Evolutionary conservation across 1,284 basidiomycete species (phyloP).

Genomic region (Hemileia vastatrix): DNA sequence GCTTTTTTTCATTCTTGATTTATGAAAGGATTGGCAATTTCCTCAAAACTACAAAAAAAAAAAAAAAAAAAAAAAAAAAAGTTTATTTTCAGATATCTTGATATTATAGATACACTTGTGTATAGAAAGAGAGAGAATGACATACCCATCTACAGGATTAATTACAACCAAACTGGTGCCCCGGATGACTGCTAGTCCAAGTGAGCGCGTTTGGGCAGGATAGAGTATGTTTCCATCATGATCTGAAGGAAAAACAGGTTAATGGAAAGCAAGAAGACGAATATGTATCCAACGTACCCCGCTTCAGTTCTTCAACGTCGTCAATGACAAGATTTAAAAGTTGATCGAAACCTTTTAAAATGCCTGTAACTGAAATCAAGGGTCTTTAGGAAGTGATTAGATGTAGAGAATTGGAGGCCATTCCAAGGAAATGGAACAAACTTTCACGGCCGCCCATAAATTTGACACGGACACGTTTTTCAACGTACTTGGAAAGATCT

Average conservation of each 20-base stretch:
- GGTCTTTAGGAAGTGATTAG: not conserved
- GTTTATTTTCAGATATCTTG: not conserved
- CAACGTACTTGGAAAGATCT: slow-evolving; percentile 85
- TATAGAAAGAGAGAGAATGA: slow-evolving; percentile 31
- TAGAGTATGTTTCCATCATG: slow-evolving; percentile 24
- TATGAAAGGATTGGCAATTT: slow-evolving; percentile 27
- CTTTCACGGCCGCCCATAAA: slow-evolving; percentile 94
- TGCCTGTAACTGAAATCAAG: slow-evolving; percentile 62
- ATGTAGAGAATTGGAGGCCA: not conserved
- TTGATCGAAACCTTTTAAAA: slow-evolving; percentile 92
- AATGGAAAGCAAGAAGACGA: too few species aligned
- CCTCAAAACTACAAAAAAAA: slow-evolving; percentile 21
- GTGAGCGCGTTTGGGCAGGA: slow-evolving; percentile 51
- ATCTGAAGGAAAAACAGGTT: too few species aligned
- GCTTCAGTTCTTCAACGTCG: slow-evolving; percentile 67
- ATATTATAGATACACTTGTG: not conserved
- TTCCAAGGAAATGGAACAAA: slow-evolving; percentile 43
- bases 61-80: not conserved
- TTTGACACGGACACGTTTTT: slow-evolving; percentile 85
- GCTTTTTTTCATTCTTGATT: slow-evolving; percentile 21
- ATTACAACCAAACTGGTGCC: slow-evolving; percentile 86
- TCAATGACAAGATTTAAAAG: slow-evolving; percentile 90
- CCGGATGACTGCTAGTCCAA: slow-evolving; percentile 77
- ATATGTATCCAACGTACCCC: slow-evolving; percentile 50
- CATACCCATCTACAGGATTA: slow-evolving; percentile 81